Conservation (phyloP, 2,329 filamentous ascomycete species). For the Stagonosporopsis chrysanthemi region DNA sequence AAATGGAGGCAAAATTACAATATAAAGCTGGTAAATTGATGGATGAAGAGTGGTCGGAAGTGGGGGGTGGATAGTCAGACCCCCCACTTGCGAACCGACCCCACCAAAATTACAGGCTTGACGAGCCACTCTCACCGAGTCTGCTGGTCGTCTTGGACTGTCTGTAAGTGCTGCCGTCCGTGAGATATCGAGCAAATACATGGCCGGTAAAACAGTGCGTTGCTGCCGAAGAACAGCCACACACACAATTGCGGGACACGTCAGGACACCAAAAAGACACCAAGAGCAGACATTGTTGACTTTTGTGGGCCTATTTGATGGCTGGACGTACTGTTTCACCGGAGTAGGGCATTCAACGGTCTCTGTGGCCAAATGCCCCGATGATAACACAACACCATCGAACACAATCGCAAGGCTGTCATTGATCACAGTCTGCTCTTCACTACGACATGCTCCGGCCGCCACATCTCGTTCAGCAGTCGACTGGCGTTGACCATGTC, state of each 20-base stretch:
- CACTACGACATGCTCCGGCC: slow-evolving; percentile 32
- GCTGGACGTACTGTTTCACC: no score
- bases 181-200: neutral
- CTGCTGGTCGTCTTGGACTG: neutral
- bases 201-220: neutral
- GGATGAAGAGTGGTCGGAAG: no score
- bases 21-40: neutral
- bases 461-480: slow-evolving; percentile 47
- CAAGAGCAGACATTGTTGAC: no score
- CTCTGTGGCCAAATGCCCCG: neutral
- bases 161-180: neutral
- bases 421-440: slow-evolving; percentile 36
- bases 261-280: no score
- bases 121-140: no score
- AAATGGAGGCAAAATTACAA: neutral
- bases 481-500: slow-evolving; percentile 63
- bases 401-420: neutral
- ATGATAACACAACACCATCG: no score
- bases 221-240: neutral
- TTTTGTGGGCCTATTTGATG: no score
- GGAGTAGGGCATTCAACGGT: neutral
- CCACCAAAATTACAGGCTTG: no score
- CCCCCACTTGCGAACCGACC: no score
- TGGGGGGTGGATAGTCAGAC: no score
- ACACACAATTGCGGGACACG: neutral